Evolutionary conservation across 495 filamentous ascomycete genomes (phyloP), one percentile per base, ranked within the genome.

Genomic region (Aspergillus nidulans): DNA sequence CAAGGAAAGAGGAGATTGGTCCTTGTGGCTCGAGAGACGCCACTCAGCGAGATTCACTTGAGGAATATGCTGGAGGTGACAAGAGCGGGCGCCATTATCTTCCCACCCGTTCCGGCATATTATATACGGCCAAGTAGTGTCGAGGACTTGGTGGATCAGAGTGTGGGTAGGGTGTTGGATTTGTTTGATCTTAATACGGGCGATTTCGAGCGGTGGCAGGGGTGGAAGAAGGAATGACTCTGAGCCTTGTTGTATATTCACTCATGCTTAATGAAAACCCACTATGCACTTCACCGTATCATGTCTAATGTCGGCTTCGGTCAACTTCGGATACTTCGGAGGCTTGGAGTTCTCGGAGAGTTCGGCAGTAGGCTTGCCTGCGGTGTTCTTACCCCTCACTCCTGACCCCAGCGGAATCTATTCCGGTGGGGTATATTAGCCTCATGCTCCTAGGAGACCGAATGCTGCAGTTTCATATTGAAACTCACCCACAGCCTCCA

Each of bases 11-110:
- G 73, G 15, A 56, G 52, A 16, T 53, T 79, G 13, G 72, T 79
- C 0, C 59, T 77, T 6, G 75, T 71, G 9, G 64, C 67, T 7
- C 34, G 76, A 15, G 76, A 79, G 54, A 77, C 75, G 0, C 75
- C 76, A 2, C 24, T 79, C 42, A 76, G 71, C 42, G 67, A 67
- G 28, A 77, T 77, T 51, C 75, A 79, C 57, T 53, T 77, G 28
- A 63, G 66, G 6, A 79, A 77, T 52, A 77, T 79, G 75, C 39
- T 76, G 43, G 56, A 58, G 4, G 63, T 77, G 7, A 66, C 69
- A 16, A 60, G 57, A 2, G 58, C 56, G 3, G 76, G 73, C 0
- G 73, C 69, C 0, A 53, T 77, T 9, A 70, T 79, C 16, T 77
- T 73, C 28, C 74, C 76, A 3, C 70, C 72, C 6, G 65, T 75